Percentiles rank a stretch among this genome's conserved stretches.
Conservation (phyloP, 768 basidiomycete species). For the Galerina sulciceps region DNA sequence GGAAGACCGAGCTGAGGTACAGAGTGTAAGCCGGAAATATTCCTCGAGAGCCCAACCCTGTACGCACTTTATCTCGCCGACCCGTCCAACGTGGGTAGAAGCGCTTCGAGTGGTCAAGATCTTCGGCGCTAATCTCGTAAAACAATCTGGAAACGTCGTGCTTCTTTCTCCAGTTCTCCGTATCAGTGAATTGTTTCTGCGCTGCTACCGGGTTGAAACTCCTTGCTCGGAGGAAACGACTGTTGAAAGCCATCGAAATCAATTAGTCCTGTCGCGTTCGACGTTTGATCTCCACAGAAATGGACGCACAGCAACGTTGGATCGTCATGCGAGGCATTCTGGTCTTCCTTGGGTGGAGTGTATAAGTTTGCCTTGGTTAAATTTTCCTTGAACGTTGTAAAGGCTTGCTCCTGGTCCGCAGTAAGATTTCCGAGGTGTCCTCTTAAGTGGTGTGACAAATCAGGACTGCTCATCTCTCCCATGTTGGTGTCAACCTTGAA, state of each 20-base stretch:
- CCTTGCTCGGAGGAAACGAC: conserved; percentile 85
- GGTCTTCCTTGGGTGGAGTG: conserved; percentile 29
- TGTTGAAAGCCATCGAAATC: conserved; percentile 29
- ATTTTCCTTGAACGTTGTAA: conserved; percentile 57
- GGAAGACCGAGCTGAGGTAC: conserved; percentile 62
- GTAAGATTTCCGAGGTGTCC: conserved; percentile 63
- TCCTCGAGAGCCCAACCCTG: neutral
- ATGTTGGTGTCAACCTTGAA: neutral
- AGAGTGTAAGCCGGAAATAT: neutral
- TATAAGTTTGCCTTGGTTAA: conserved; percentile 60
- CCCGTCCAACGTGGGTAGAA: conserved; percentile 88
- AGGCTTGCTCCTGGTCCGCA: conserved; percentile 46
- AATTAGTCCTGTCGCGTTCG: neutral
- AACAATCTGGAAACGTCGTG: conserved; percentile 69
- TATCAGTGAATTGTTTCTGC: conserved; percentile 68
- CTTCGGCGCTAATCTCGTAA: conserved; percentile 56
- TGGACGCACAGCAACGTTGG: conserved; percentile 62
- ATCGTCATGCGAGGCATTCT: conserved; percentile 63
- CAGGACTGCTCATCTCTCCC: neutral
- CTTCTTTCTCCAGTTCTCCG: conserved; percentile 70
- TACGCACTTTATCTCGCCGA: conserved; percentile 68
- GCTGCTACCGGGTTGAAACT: conserved; percentile 66
- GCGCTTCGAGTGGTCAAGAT: conserved; percentile 60
- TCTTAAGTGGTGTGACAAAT: conserved; percentile 26
- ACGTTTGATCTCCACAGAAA: too few relatives aligned